Conservation (phyloP, 225 moss, liverwort and hornwort genomes). For the Bryoerythrophyllum caledonicum region DNA sequence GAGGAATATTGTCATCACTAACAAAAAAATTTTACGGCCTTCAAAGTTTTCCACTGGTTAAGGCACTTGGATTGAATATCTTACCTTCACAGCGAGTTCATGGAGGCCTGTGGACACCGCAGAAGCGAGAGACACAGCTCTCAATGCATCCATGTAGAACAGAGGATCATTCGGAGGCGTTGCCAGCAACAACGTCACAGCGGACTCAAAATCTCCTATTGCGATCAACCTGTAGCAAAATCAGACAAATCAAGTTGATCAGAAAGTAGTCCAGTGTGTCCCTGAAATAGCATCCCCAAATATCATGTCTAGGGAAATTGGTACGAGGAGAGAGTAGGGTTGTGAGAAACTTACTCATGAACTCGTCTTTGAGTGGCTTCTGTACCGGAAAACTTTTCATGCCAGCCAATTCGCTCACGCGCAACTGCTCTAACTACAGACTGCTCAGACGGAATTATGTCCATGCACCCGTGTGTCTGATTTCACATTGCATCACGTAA, state of each 20-base stretch:
- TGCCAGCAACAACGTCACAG: slow-evolving; percentile 91
- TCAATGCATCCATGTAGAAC: slow-evolving; percentile 96
- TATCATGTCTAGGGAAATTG: neutral
- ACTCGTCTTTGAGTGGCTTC: slow-evolving; percentile 96
- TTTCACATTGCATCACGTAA: slow-evolving; percentile 34
- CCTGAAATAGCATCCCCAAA: neutral
- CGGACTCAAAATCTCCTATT: slow-evolving; percentile 93
- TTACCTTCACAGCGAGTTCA: slow-evolving; percentile 94
- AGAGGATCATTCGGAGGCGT: slow-evolving; percentile 84
- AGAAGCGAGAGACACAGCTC: slow-evolving; percentile 96
- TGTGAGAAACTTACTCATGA: slow-evolving; percentile 70
- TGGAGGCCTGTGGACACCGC: slow-evolving; percentile 97
- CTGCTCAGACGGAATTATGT: slow-evolving; percentile 81
- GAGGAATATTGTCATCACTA: neutral
- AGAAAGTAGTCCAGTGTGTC: slow-evolving; percentile 6
- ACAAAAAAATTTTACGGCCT: slow-evolving; percentile 4
- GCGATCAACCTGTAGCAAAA: slow-evolving; percentile 71
- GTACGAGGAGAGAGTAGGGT: slow-evolving; percentile 21
- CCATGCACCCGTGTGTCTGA: slow-evolving; percentile 78
- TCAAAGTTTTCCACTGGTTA: neutral
- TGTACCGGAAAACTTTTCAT: slow-evolving; percentile 82
- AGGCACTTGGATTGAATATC: slow-evolving; percentile 7
- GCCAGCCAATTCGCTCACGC: slow-evolving; percentile 92
- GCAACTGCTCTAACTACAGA: slow-evolving; percentile 71
- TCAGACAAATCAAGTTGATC: slow-evolving; percentile 15